Evolutionary conservation across 331 rosid species (phyloP), one percentile per base, ranked within the genome.

Genomic region (Prunus yedoensis): DNA sequence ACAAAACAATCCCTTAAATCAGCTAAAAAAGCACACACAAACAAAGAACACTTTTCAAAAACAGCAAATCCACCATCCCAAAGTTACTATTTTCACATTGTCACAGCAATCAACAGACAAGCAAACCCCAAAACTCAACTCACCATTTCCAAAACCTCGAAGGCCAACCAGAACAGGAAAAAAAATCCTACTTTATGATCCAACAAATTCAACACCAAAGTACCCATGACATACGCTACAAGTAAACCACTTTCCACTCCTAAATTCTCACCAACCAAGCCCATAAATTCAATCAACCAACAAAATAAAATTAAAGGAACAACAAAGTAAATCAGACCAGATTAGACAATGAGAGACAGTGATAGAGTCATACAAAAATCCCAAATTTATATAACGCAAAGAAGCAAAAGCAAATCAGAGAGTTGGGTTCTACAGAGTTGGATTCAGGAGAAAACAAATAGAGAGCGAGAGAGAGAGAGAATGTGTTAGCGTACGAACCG

Each of bases 381-480:
- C 78, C 64, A 49, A 65, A 76, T 83, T 83, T 54, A 49, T 65
- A 67, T 50, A 62, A 68, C 25, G 47, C 70, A 58, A 59, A 49
- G 59, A 77, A 57, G 15, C 28, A 27, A 32, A 21, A 15, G 66
- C 71, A 81, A 88, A 86, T 79, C 83, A 76, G 79, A 61, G 60
- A 69, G 56, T 23, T 74, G 46, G 25, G 43, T 41, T 43, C 49
- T 23, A 70, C 67, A 14, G 41, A 81, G 68, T 5, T 61, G 21
- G 47, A 66, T 56, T 54, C 66, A 49, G 71, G 71, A 43, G 25
- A 67, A 41, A 46, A 41, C 8, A 35, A 27, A 1, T 1, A 43
- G 68, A 78, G 59, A 68, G 71, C 35, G 74, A 78, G 59, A 68
- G 75, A 58, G 81, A 82, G 66, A 65, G 70, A 20, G 71, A 20